Evolutionary conservation across 805 yeast species (phyloP).

Genomic region (Spathaspora arborariae): DNA sequence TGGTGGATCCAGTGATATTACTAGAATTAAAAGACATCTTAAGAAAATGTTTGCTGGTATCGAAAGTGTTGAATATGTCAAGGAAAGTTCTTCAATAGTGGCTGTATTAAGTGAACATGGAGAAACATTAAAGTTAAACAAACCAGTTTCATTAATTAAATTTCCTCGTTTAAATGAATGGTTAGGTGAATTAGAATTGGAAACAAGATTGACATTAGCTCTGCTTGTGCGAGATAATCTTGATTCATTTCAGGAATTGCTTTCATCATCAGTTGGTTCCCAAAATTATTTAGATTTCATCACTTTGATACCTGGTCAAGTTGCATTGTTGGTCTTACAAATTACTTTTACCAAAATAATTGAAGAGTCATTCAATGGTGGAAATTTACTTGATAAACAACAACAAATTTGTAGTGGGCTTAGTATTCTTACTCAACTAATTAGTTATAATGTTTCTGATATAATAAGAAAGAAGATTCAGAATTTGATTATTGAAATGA

Average conservation of each 20-base stretch:
- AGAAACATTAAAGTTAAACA: conserved; percentile 46
- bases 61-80: conserved; percentile 34
- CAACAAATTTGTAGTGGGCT: conserved; percentile 9
- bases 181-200: conserved; percentile 56
- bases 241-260: conserved; percentile 4
- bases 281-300: conserved; percentile 28
- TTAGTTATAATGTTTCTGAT: conserved; percentile 17
- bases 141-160: conserved; percentile 42
- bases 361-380: conserved; percentile 23
- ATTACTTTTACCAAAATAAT: conserved; percentile 48
- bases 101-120: conserved; percentile 63
- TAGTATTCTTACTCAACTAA: conserved; percentile 23
- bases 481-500: conserved; percentile 59
- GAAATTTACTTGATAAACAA: conserved; percentile 3
- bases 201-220: conserved; percentile 48
- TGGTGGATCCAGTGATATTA: conserved; percentile 54
- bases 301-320: conserved; percentile 50
- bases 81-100: conserved; percentile 27
- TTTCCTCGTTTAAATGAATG: conserved; percentile 53
- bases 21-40: conserved; percentile 53
- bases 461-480: conserved; percentile 47
- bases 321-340: conserved; percentile 51
- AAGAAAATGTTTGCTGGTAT: conserved; percentile 73
- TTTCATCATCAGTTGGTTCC: neutral
- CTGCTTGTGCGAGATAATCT: conserved; percentile 26